phyloP scores from a whole-genome alignment of 2,329 filamentous ascomycete genomes.

The Saccharata proteae region DNA sequence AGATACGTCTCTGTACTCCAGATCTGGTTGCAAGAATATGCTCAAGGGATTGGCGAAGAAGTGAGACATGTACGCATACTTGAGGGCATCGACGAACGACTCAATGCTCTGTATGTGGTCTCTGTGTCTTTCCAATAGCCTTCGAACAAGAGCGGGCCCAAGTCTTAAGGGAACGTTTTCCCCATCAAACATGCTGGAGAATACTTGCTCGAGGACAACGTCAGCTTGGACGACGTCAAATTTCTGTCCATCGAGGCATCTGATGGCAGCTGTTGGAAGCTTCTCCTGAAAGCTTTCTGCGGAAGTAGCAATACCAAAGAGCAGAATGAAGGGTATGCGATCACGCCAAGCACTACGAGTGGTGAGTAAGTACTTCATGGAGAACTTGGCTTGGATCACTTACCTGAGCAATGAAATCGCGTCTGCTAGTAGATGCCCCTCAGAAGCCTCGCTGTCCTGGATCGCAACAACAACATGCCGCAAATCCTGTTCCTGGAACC shows the following conservation, averaged over 20 bases:
- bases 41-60: conserved; percentile 70
- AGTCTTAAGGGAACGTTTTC: conserved; percentile 46
- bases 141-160: conserved; percentile 50
- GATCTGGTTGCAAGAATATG: conserved; percentile 39
- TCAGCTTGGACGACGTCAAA: conserved; percentile 67
- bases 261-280: conserved; percentile 55
- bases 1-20: conserved; percentile 33
- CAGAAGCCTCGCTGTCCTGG: conserved; percentile 74
- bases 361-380: conserved; percentile 13
- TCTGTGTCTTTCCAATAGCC: conserved; percentile 58
- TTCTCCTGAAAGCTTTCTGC: conserved; percentile 68
- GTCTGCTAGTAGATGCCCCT: conserved; percentile 58
- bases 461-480: conserved; percentile 59
- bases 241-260: conserved; percentile 55
- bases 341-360: conserved; percentile 51
- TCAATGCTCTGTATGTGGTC: conserved; percentile 69
- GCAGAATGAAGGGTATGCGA: conserved; percentile 62
- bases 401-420: conserved; percentile 58
- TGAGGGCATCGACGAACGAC: conserved; percentile 56
- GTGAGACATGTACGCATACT: conserved; percentile 79
- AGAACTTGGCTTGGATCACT: conserved; percentile 13
- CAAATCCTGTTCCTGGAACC: conserved; percentile 41
- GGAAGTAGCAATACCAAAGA: conserved; percentile 73
- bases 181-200: conserved; percentile 51
- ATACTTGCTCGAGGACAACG: conserved; percentile 60